Percentiles rank a stretch among this genome's conserved stretches.
Conservation (phyloP, 2,329 filamentous ascomycete species). For the Aureobasidium sp. region DNA sequence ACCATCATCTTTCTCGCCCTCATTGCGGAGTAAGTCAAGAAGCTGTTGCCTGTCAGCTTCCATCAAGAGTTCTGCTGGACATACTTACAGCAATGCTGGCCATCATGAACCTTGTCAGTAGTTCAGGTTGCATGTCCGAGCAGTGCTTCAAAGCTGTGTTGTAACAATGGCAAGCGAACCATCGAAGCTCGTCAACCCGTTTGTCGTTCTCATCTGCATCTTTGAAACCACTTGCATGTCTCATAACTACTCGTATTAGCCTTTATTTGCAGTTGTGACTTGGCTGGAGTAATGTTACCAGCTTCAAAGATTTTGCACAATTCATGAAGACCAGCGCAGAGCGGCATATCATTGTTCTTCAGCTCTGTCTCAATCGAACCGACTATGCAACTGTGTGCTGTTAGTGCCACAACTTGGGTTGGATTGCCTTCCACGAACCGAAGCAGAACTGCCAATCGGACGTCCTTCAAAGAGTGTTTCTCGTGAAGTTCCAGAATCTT, state of each 20-base stretch:
- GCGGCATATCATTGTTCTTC: slow-evolving; percentile 25
- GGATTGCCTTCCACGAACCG: slow-evolving; percentile 34
- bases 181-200: slow-evolving; percentile 60
- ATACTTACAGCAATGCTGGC: slow-evolving; percentile 28
- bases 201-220: slow-evolving; percentile 24
- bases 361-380: slow-evolving; percentile 32
- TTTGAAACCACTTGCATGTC: neutral
- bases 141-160: slow-evolving; percentile 63
- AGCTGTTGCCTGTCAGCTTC: neutral
- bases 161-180: slow-evolving; percentile 79
- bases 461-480: slow-evolving; percentile 37
- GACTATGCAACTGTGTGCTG: slow-evolving; percentile 37
- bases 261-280: neutral
- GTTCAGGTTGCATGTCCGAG: slow-evolving; percentile 48
- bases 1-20: slow-evolving; percentile 34
- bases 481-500: slow-evolving; percentile 53
- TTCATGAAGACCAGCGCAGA: slow-evolving; percentile 34
- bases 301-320: slow-evolving; percentile 50
- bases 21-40: slow-evolving; percentile 12
- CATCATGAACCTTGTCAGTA: slow-evolving; percentile 49
- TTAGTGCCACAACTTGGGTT: neutral
- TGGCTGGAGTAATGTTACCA: slow-evolving; percentile 20
- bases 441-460: slow-evolving; percentile 58
- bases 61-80: slow-evolving; percentile 23
- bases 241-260: neutral